phyloP scores from a whole-genome alignment of 202 grass and related monocot genomes.

The Setaria italica region DNA sequence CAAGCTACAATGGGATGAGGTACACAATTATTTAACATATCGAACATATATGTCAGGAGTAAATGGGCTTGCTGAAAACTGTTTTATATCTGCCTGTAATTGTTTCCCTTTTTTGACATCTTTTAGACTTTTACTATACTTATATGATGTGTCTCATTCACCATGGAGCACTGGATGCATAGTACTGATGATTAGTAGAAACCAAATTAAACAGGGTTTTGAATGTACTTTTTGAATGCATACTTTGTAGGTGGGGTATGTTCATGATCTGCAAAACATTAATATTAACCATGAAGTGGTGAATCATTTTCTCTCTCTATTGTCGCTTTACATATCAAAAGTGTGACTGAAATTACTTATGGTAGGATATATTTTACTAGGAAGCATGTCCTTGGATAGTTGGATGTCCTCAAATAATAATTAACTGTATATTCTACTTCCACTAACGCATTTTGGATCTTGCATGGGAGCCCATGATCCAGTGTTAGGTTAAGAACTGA shows the following conservation, averaged over 20 bases:
- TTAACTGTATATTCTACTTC: not conserved
- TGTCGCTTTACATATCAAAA: not conserved
- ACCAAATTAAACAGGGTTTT: not conserved
- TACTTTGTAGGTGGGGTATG: not conserved
- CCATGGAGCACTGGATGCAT: not conserved
- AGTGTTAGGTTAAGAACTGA: not conserved
- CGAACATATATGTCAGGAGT: not conserved
- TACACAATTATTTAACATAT: slow-evolving; percentile 38
- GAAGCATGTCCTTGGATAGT: not conserved
- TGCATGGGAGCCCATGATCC: slow-evolving; percentile 7
- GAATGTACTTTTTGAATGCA: not conserved
- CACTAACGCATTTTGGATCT: not conserved
- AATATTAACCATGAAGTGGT: not conserved
- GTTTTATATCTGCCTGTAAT: not conserved
- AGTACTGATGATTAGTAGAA: not conserved
- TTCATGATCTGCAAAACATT: not conserved
- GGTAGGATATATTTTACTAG: not conserved
- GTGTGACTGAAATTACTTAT: not conserved
- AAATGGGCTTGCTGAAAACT: not conserved
- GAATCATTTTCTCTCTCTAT: not conserved
- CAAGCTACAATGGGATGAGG: slow-evolving; percentile 96
- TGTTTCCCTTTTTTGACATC: not conserved
- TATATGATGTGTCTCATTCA: not conserved
- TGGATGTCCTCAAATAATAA: not conserved
- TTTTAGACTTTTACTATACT: not conserved